Conservation (phyloP, 345 rosid species). For the Populus alba region DNA sequence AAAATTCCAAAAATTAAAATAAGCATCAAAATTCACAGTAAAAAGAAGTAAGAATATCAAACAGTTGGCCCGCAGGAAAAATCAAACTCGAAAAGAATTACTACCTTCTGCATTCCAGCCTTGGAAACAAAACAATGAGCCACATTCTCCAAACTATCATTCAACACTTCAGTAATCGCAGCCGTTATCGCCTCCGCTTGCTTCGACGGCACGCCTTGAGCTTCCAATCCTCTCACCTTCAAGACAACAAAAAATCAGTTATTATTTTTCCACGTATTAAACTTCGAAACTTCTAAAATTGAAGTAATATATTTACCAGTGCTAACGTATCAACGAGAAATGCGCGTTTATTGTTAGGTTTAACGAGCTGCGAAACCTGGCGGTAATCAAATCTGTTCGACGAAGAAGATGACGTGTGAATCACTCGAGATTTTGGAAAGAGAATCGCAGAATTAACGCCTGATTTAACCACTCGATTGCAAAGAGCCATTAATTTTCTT, state of each 20-base stretch:
- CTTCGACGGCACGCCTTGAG: slow-evolving; percentile 81
- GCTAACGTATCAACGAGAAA: slow-evolving; percentile 95
- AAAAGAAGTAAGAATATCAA: not conserved
- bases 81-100: not conserved
- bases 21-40: not conserved
- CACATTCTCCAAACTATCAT: slow-evolving; percentile 90
- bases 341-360: slow-evolving; percentile 65
- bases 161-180: slow-evolving; percentile 79
- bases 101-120: slow-evolving; percentile 87
- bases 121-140: slow-evolving; percentile 73
- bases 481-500: slow-evolving; percentile 42
- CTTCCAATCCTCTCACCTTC: slow-evolving; percentile 85
- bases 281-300: not conserved
- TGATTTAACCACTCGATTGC: slow-evolving; percentile 39
- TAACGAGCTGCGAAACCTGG: slow-evolving; percentile 57
- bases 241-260: not conserved
- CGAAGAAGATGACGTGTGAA: slow-evolving; percentile 15
- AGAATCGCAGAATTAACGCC: slow-evolving; percentile 35
- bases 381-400: slow-evolving; percentile 27
- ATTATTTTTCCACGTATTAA: not conserved
- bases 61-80: not conserved
- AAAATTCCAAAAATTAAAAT: not conserved
- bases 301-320: slow-evolving; percentile 42
- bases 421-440: slow-evolving; percentile 25
- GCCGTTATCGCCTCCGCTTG: slow-evolving; percentile 93